Conservation (phyloP, 495 filamentous ascomycete genomes). For the Chlorociboria aeruginascens region DNA sequence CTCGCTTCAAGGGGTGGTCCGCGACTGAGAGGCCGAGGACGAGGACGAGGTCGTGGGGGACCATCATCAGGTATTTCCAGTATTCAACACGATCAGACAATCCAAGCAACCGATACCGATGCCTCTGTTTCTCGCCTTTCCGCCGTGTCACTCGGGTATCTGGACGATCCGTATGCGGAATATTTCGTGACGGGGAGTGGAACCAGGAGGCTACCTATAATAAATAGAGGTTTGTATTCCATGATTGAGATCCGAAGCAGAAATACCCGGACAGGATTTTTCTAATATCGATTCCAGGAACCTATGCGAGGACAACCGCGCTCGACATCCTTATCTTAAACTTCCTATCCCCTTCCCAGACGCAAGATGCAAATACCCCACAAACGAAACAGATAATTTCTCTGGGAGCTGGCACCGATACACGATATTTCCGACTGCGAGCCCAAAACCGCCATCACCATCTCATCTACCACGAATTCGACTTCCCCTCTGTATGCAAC, state of each 20-base stretch:
- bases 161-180: conserved; percentile 67
- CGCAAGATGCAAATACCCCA: background rate
- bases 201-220: conserved; percentile 65
- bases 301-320: conserved; percentile 83
- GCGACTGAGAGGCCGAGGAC: conserved; percentile 17
- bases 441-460: conserved; percentile 17
- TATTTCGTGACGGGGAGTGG: conserved; percentile 40
- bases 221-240: conserved; percentile 64
- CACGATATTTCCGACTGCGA: conserved; percentile 61
- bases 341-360: conserved; percentile 40
- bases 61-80: background rate
- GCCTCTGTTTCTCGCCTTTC: conserved; percentile 80
- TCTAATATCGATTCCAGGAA: conserved; percentile 40
- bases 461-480: conserved; percentile 82
- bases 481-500: conserved; percentile 65
- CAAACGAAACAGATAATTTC: conserved; percentile 73
- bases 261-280: background rate
- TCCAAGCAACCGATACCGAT: conserved; percentile 87
- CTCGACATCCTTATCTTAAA: conserved; percentile 66
- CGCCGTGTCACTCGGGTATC: conserved; percentile 77
- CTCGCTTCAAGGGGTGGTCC: conserved; percentile 46
- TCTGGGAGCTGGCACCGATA: conserved; percentile 89
- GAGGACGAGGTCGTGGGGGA: conserved; percentile 24
- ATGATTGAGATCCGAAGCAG: background rate
- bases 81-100: conserved; percentile 25